Conservation (phyloP, 257 asterid genomes). For the Striga asiatica region DNA sequence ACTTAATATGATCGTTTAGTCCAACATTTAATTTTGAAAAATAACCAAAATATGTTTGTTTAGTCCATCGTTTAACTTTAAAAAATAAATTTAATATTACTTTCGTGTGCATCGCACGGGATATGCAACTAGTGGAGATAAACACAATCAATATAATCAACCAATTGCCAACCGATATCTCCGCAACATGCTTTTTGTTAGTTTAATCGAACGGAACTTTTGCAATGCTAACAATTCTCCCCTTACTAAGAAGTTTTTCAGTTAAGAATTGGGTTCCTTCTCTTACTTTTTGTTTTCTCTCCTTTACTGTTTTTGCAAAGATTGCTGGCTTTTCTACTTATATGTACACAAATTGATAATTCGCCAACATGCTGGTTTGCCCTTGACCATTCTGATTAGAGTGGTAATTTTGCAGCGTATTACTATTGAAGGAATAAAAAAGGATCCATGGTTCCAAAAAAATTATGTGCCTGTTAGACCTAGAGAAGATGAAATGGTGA, state of each 20-base stretch:
- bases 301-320: not conserved
- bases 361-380: not conserved
- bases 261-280: too few relatives aligned
- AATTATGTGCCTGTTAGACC: slow-evolving; percentile 53
- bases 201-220: not conserved
- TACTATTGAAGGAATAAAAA: slow-evolving; percentile 59
- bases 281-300: not conserved
- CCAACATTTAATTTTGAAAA: too few relatives aligned
- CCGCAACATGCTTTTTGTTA: not conserved
- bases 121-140: too few relatives aligned
- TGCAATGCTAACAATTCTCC: not conserved
- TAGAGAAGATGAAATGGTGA: slow-evolving; percentile 65
- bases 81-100: too few relatives aligned
- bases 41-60: too few relatives aligned
- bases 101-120: too few relatives aligned
- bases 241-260: too few relatives aligned
- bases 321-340: slow-evolving; percentile 6
- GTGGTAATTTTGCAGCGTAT: slow-evolving; percentile 52
- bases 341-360: not conserved
- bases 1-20: too few relatives aligned
- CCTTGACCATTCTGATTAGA: not conserved
- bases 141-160: not conserved
- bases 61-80: too few relatives aligned
- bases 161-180: not conserved
- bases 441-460: slow-evolving; percentile 71